phyloP scores from a whole-genome alignment of 2,329 filamentous ascomycete species.

The Aspergillus intermedius region DNA sequence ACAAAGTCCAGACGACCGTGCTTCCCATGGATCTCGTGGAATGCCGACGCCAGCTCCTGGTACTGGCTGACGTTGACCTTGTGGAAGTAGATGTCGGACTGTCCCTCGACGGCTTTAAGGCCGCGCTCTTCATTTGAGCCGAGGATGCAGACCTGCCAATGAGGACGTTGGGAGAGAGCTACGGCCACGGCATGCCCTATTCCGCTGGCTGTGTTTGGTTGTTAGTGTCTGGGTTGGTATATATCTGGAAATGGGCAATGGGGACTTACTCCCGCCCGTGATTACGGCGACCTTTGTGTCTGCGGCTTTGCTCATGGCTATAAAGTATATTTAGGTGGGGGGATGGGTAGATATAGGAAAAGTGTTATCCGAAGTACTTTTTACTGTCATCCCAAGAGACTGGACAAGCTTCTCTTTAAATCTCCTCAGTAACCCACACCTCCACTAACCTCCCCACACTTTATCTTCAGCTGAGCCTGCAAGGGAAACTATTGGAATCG shows the following conservation, averaged over 20 bases:
- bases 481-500: too few species aligned
- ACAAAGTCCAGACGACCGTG: conserved; percentile 41
- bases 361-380: too few species aligned
- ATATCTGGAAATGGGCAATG: not conserved
- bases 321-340: too few species aligned
- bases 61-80: conserved; percentile 35
- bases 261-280: conserved; percentile 8
- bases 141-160: conserved; percentile 36
- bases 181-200: conserved; percentile 40
- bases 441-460: too few species aligned
- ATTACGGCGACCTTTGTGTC: conserved; percentile 5
- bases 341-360: too few species aligned
- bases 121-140: conserved; percentile 34
- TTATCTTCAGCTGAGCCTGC: too few species aligned
- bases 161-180: conserved; percentile 28
- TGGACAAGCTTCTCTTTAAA: too few species aligned
- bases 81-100: conserved; percentile 31
- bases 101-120: conserved; percentile 17
- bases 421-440: too few species aligned
- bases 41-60: conserved; percentile 25
- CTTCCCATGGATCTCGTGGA: conserved; percentile 32
- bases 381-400: too few species aligned
- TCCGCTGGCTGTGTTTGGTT: conserved; percentile 28
- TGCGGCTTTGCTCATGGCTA: not conserved
- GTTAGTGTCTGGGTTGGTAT: not conserved